Evolutionary conservation across 768 basidiomycete species (phyloP).

Genomic region (Dentipellis fragilis): DNA sequence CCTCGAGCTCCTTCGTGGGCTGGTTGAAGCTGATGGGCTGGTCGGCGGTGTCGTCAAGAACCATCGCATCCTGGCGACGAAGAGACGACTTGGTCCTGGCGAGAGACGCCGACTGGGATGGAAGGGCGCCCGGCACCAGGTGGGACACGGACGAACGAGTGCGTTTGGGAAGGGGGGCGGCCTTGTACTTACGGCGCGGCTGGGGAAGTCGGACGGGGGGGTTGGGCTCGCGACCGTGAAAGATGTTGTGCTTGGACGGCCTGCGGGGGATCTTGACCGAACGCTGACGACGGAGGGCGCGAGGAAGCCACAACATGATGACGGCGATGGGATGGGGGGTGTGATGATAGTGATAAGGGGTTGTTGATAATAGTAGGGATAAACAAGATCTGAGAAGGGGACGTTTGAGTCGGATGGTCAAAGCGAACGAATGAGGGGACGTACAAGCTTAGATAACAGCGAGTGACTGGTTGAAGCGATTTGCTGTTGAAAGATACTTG

Average conservation of each 20-base stretch:
- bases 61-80: neutral
- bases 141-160: neutral
- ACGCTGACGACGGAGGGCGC: neutral
- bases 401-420: neutral
- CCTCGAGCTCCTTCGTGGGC: neutral
- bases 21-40: neutral
- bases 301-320: neutral
- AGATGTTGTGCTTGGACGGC: neutral
- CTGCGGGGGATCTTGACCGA: neutral
- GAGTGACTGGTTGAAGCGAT: too few relatives aligned
- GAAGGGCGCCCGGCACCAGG: too few relatives aligned
- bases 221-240: conserved; percentile 2
- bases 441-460: too few relatives aligned
- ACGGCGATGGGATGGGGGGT: neutral
- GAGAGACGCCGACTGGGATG: neutral
- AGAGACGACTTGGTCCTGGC: neutral
- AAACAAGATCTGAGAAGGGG: neutral
- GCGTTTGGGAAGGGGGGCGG: neutral
- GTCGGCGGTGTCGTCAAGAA: neutral
- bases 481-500: too few relatives aligned
- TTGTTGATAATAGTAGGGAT: neutral
- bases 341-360: neutral
- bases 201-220: conserved; percentile 1
- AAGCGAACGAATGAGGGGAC: too few relatives aligned
- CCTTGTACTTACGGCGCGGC: conserved; percentile 1